Evolutionary conservation across 23 red algal species (phyloP).

Genomic region (Pyropia yezoensis): DNA sequence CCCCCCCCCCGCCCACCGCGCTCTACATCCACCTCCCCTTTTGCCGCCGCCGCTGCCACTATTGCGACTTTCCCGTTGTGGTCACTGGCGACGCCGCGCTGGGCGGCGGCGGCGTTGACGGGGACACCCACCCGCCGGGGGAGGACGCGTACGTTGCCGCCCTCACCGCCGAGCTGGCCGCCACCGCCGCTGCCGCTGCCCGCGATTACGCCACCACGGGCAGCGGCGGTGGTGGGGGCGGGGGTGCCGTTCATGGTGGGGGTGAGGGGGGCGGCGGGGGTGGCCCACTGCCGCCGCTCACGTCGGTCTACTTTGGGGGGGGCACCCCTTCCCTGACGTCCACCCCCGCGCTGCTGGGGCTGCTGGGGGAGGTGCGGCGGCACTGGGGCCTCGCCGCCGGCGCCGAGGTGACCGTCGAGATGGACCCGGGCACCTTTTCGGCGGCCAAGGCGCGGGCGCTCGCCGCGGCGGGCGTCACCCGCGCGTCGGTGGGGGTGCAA

Average conservation of each 20-base stretch:
- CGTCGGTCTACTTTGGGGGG: slow-evolving; percentile 86
- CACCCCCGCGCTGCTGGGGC: slow-evolving; percentile 12
- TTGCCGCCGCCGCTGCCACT: slow-evolving; percentile 81
- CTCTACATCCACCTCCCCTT: slow-evolving; percentile 96
- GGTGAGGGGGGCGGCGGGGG: too few species aligned
- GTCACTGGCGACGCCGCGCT: slow-evolving; percentile 15
- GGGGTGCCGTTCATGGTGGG: too few species aligned
- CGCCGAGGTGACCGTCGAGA: slow-evolving; percentile 79
- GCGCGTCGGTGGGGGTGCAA: slow-evolving; percentile 82
- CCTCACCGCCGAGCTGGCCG: slow-evolving; percentile 35
- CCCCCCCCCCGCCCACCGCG: slow-evolving; percentile 15
- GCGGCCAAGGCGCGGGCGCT: slow-evolving; percentile 16
- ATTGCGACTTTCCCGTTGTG: slow-evolving; percentile 92
- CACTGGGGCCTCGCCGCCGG: slow-evolving; percentile 22
- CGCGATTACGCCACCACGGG: not conserved
- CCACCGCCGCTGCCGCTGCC: not conserved
- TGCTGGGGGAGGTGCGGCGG: slow-evolving; percentile 33
- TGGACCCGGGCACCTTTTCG: slow-evolving; percentile 94
- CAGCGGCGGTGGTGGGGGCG: not conserved
- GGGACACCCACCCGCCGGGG: not conserved
- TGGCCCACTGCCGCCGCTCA: slow-evolving; percentile 20
- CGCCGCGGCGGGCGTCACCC: slow-evolving; percentile 48
- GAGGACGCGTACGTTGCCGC: slow-evolving; percentile 45
- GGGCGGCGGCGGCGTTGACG: not conserved
- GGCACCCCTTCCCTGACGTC: slow-evolving; percentile 84